Base-by-base conservation (phyloP, 306 rosid species). In the Citrullus colocynthis region DNA sequence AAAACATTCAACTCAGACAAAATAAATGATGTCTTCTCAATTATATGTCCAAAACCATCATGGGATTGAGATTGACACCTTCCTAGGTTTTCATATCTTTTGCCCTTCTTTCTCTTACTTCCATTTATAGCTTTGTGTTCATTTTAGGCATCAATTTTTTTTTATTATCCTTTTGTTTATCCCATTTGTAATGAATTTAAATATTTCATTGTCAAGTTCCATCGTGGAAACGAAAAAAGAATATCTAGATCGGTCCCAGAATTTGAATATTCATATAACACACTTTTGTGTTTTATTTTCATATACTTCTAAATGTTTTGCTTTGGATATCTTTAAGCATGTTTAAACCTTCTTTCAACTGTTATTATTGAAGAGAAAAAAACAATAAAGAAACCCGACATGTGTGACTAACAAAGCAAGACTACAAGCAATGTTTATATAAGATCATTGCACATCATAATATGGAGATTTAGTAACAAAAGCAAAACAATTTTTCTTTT, bases 61-160 rank as follows among this genome's bases (percentile, higher is more conserved):
- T 63, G 70, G 30, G 74, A 67, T 41, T 67, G 74, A 67, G 74
- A 67, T 41, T 41, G 30, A 67, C 71, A 64, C 71, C 48, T 67
- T 67, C 74, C 32, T 17, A 41, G 51, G 74, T 41, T 41, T 67
- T 67, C 54, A 17, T 65, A 7, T 65, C 49, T 41, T 67, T 67
- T 42, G 1, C 8, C 52, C 4, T 16, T 39, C 9, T 41, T 20
- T 67, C 54, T 41, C 74, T 66, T 32, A 9, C 74, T 67, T 10
- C 54, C 74, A 41, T 67, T 67, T 66, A 66, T 66, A 12, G 16
- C 30, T 66, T 66, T 41, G 15, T 17, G 7, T 18, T 66, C 28
- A 17, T 37, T 41, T 41, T 67, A 48, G 12, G 4, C 0, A 3
- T 66, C 52, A 17, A 1, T 1, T 66, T 66, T 67, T n/a, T 41